Evolutionary conservation across 177 flowering plant genomes (phyloP).

Genomic region (Vitis hybrid): DNA sequence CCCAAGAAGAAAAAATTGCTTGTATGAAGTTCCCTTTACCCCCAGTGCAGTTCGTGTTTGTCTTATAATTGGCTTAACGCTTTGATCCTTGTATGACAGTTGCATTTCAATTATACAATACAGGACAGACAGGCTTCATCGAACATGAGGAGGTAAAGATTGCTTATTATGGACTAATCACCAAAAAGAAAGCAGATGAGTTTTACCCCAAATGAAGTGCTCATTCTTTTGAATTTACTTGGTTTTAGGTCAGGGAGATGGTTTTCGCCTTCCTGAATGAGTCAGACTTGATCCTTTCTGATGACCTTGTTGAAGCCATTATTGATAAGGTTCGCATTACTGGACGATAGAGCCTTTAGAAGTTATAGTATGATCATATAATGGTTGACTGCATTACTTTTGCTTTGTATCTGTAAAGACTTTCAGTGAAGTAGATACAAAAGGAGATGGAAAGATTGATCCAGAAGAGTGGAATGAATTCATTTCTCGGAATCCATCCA

Average conservation of each 20-base stretch:
- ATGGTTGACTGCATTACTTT: background rate
- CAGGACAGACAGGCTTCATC: slow-evolving; percentile 41
- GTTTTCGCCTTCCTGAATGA: slow-evolving; percentile 26
- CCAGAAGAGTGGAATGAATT: slow-evolving; percentile 35
- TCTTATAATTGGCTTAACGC: background rate
- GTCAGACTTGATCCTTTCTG: slow-evolving; percentile 34
- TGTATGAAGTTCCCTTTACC: slow-evolving; percentile 22
- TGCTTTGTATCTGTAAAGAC: slow-evolving; percentile 22
- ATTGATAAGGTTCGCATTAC: slow-evolving; percentile 31
- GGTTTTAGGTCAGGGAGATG: slow-evolving; percentile 29
- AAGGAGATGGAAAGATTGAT: slow-evolving; percentile 55
- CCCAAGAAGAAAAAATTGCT: slow-evolving; percentile 34
- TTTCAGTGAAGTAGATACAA: slow-evolving; percentile 40
- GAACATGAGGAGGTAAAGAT: slow-evolving; percentile 36
- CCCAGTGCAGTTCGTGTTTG: no score
- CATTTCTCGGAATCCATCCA: slow-evolving; percentile 20
- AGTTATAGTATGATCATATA: background rate
- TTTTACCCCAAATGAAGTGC: background rate
- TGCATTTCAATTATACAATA: slow-evolving; percentile 31
- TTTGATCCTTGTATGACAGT: slow-evolving; percentile 23
- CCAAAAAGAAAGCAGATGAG: background rate
- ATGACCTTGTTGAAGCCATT: slow-evolving; percentile 39
- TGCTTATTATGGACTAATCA: background rate
- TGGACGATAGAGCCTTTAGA: background rate
- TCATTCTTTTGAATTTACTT: background rate